Conservation (phyloP, 2,329 filamentous ascomycete species). For the Metarhizium robertsii region DNA sequence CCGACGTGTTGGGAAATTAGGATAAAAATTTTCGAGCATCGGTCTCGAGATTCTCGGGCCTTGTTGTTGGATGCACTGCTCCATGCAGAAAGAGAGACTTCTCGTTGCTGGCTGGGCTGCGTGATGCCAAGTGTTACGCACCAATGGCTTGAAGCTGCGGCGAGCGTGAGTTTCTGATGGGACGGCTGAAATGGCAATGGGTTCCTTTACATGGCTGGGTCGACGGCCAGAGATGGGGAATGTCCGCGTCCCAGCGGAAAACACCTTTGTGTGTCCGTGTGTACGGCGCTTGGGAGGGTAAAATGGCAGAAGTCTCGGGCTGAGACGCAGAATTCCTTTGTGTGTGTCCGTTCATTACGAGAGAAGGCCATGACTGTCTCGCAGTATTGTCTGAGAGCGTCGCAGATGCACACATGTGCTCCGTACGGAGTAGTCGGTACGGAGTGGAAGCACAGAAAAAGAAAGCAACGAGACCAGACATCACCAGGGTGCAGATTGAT, state of each 20-base stretch:
- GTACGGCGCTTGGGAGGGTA: neutral
- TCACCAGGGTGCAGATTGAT: no score
- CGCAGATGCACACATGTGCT: no score
- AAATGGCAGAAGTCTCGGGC: neutral
- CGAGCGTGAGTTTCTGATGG: no score
- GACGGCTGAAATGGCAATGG: no score
- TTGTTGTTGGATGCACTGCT: neutral
- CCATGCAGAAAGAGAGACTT: neutral
- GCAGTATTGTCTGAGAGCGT: neutral
- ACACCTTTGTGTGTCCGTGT: neutral
- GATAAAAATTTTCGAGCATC: neutral
- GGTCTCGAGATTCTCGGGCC: no score
- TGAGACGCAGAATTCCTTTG: neutral
- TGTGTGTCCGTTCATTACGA: neutral
- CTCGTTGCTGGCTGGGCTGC: no score
- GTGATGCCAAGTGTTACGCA: no score
- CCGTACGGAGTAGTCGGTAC: no score
- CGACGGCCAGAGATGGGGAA: neutral
- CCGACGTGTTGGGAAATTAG: neutral
- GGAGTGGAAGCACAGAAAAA: neutral
- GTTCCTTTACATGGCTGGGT: neutral
- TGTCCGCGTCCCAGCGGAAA: neutral
- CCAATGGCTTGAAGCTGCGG: no score
- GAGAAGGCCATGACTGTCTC: neutral
- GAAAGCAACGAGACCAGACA: neutral